phyloP scores from a whole-genome alignment of 352 stramenopile species.

The Blastocystis sp. region DNA sequence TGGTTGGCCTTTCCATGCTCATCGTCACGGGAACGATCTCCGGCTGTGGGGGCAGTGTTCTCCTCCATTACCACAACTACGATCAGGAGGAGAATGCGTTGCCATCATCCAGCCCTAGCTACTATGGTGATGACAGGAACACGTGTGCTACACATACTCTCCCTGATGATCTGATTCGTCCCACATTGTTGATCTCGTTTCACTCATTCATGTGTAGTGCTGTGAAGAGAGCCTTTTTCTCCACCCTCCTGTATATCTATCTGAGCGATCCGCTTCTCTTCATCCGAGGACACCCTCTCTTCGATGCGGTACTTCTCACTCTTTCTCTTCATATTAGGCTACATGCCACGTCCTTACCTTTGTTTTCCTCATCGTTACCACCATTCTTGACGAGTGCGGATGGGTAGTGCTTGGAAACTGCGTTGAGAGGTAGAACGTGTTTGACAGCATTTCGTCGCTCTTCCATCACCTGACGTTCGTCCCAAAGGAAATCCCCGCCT shows the following conservation, averaged over 20 bases:
- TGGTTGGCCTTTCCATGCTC: background rate
- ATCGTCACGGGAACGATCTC: constrained; percentile 9
- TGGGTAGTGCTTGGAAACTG: background rate
- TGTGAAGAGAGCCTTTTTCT: constrained; percentile 40
- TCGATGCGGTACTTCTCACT: background rate
- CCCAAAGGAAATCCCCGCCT: constrained; percentile 25
- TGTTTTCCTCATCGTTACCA: background rate
- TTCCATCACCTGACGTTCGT: constrained; percentile 26
- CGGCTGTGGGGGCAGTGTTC: constrained; percentile 15
- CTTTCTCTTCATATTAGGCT: background rate
- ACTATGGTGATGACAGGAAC: background rate
- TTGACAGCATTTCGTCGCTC: constrained; percentile 20
- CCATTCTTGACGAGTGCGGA: background rate
- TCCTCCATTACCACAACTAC: background rate
- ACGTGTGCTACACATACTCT: background rate
- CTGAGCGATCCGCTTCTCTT: constrained; percentile 26
- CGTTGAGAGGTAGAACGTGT: constrained; percentile 9
- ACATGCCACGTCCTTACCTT: background rate
- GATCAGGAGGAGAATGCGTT: background rate
- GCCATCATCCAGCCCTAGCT: background rate
- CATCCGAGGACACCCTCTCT: background rate
- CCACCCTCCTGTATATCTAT: constrained; percentile 24
- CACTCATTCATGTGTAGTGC: background rate
- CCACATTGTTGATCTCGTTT: constrained; percentile 6
- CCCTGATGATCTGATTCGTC: constrained; percentile 26